Base-by-base conservation (phyloP, 371 early-diverging fungal genomes). In the Actinomortierella wolfii region DNA sequence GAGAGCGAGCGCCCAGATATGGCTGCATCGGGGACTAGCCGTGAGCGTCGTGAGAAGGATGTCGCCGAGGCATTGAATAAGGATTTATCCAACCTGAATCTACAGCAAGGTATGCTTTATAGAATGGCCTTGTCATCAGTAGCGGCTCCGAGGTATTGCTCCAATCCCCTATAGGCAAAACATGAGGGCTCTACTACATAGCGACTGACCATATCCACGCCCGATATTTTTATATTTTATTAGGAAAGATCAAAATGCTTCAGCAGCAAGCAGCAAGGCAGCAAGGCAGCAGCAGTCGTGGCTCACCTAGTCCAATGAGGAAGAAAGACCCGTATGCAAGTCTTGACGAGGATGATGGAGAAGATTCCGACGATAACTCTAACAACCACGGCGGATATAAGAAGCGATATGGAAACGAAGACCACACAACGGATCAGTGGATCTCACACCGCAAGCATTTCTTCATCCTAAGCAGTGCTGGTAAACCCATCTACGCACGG, bases 401-500 rank as follows among this genome's bases (percentile, higher is more conserved):
- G 44, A 73, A 73, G 45, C 74, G 63, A 43, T 63, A 48, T 34
- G 74, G 60, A 1, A 46, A 56, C 44, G 71, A 67, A 45, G 81
- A 78, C 34, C 77, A 76, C 20, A 73, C 58, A 14, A 47, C 76
- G 17, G 47, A 57, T 39, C 61, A 70, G 5, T 91, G 92, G 92
- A 49, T 78, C 0, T 77, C 81, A 26, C 89, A 88, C 60, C 83
- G 83, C 52, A 90, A 91, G 58, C 92, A 94, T 57, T 89, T 91
- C 53, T 92, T 94, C 67, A 86, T 94, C 15, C 80, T 94, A 18
- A 89, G 90, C 64, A 87, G 87, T 64, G 90, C 93, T 8, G 95
- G 95, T n/a, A 94, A 94, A 68, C 93, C 95, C 25, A 84, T 94
- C 7, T 94, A 91, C 78, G 81, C 89, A 47, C 82, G 89, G 82